Evolutionary conservation across 2,329 filamentous ascomycete species (phyloP).

Genomic region (Zarea fungicola): DNA sequence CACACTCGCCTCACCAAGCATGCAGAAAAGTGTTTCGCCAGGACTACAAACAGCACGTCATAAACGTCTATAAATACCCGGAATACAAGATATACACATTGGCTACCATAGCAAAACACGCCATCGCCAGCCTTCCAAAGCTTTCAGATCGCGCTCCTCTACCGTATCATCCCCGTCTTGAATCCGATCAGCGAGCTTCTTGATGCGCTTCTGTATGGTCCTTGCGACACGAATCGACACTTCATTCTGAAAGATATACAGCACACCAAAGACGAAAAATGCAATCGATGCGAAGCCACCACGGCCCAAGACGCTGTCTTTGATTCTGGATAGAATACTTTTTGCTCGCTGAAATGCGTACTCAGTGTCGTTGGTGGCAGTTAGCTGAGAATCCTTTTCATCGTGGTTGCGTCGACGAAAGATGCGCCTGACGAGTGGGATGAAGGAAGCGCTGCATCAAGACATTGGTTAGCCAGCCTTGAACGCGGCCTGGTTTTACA

Average conservation of each 20-base stretch:
- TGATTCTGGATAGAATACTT: conserved; percentile 45
- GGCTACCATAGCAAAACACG: conserved; percentile 44
- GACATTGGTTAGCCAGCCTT: too few species aligned
- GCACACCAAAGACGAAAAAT: conserved; percentile 50
- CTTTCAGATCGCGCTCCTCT: conserved; percentile 43
- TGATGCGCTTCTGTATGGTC: conserved; percentile 46
- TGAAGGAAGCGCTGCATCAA: conserved; percentile 40
- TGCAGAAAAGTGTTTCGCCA: too few species aligned
- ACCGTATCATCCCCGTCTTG: conserved; percentile 43
- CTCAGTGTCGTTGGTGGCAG: conserved; percentile 50
- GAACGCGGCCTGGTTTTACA: too few species aligned
- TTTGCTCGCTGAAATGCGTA: conserved; percentile 50
- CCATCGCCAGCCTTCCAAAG: conserved; percentile 53
- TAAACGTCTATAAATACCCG: background rate
- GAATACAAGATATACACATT: background rate
- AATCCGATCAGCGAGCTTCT: conserved; percentile 41
- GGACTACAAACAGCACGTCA: background rate
- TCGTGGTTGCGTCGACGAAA: conserved; percentile 41
- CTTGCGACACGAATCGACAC: conserved; percentile 50
- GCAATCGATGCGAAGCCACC: conserved; percentile 44
- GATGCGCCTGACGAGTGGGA: conserved; percentile 47
- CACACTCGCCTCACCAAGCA: background rate
- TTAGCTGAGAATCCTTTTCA: conserved; percentile 27
- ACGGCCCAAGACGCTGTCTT: conserved; percentile 38
- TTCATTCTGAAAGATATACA: conserved; percentile 56